Evolutionary conservation across 2,329 filamentous ascomycete species (phyloP).

Genomic region (Xylariaceae sp.): DNA sequence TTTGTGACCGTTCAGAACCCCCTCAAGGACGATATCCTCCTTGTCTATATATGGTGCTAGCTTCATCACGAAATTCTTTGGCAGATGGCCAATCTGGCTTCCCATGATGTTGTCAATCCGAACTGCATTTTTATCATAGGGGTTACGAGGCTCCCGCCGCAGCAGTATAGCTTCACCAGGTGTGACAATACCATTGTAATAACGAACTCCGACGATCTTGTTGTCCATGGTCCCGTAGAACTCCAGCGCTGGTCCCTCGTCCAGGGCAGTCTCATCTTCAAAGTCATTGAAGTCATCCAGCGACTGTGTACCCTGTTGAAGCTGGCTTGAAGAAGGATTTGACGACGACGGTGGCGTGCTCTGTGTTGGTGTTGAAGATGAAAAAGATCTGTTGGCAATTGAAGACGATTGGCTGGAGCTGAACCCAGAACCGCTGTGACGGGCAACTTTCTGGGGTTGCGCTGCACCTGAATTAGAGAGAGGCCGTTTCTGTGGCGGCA

Average conservation of each 20-base stretch:
- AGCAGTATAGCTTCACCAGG: constrained; percentile 55
- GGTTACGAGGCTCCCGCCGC: constrained; percentile 58
- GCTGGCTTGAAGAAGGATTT: constrained; percentile 12
- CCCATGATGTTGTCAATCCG: constrained; percentile 72
- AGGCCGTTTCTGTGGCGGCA: constrained; percentile 19
- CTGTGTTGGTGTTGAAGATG: constrained; percentile 11
- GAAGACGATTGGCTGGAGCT: constrained; percentile 11
- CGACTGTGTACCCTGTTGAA: constrained; percentile 13
- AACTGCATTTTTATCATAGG: constrained; percentile 73
- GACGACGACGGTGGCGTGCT: constrained; percentile 18
- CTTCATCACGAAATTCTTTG: constrained; percentile 62
- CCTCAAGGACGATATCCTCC: constrained; percentile 62
- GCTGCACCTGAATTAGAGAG: constrained; percentile 6
- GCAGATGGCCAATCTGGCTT: constrained; percentile 74
- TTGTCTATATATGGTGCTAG: constrained; percentile 68
- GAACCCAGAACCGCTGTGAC: constrained; percentile 7
- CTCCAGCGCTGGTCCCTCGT: constrained; percentile 39
- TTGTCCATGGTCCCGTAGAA: constrained; percentile 46
- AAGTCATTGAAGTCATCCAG: constrained; percentile 31
- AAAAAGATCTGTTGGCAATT: constrained; percentile 1
- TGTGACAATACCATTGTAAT: constrained; percentile 56
- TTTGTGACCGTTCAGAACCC: constrained; percentile 63
- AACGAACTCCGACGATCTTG: constrained; percentile 53
- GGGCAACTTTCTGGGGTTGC: constrained; percentile 16
- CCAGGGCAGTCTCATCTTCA: constrained; percentile 40